Percentiles rank a stretch among this genome's conserved stretches.
Evolutionary conservation across 2,329 filamentous ascomycete genomes (phyloP).

Genomic region (Boeremia exigua): DNA sequence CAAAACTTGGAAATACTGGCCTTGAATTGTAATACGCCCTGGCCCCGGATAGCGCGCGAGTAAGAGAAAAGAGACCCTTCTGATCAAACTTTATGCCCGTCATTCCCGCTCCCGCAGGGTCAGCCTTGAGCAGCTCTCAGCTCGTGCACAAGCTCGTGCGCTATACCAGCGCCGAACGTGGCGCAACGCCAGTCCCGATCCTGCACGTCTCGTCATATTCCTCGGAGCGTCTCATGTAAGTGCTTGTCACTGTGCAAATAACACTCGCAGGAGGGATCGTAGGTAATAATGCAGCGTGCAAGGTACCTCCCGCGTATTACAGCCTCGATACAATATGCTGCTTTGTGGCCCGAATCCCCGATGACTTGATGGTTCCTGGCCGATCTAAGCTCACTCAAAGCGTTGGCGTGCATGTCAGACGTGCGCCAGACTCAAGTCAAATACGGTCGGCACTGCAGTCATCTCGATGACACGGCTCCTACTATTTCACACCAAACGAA

Average conservation of each 20-base stretch:
- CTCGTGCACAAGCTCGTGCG: constrained; percentile 28
- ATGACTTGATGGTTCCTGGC: constrained; percentile 35
- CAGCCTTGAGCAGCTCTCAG: constrained; percentile 24
- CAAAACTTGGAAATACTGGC: constrained; percentile 7
- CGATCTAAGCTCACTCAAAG: constrained; percentile 26
- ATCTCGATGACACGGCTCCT: constrained; percentile 19
- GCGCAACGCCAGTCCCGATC: constrained; percentile 30
- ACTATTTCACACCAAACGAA: constrained; percentile 5
- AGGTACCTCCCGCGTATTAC: constrained; percentile 20
- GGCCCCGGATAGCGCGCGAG: constrained; percentile 29
- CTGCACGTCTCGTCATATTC: constrained; percentile 33
- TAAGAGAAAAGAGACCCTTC: constrained; percentile 35
- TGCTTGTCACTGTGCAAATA: constrained; percentile 20
- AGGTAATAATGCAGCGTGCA: constrained; percentile 16
- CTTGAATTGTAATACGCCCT: constrained; percentile 2
- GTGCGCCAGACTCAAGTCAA: constrained; percentile 22
- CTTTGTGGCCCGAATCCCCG: constrained; percentile 37
- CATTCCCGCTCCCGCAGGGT: constrained; percentile 47
- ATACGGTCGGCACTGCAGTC: constrained; percentile 19
- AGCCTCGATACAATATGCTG: constrained; percentile 26
- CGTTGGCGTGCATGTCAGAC: constrained; percentile 27
- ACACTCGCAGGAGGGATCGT: constrained; percentile 9
- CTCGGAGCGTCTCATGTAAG: constrained; percentile 13
- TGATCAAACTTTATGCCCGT: constrained; percentile 48
- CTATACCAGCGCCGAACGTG: constrained; percentile 36